Percentiles rank a stretch among this genome's conserved stretches.
These are phyloP conservation scores for Talaromyces liani DNA, from an alignment of 495 filamentous ascomycete genomes.

Conservation along the genomic window DNA sequence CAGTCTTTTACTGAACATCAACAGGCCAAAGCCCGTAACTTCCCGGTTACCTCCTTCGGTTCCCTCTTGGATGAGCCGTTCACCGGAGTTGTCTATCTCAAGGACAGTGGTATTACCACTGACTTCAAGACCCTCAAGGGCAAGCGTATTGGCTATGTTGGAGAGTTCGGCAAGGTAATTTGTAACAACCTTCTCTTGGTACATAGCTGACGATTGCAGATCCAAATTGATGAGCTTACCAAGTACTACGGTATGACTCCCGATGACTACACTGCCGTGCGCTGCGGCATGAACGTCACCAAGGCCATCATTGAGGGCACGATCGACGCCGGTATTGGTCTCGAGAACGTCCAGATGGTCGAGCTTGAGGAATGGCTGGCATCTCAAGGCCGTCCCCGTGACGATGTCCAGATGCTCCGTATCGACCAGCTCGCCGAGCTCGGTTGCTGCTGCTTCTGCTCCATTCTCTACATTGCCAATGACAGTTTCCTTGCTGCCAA, in stretches of 20 bases:
- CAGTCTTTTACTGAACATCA: not conserved
- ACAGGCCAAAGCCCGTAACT: slow-evolving; percentile 61
- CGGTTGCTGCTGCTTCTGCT: slow-evolving; percentile 71
- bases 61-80: slow-evolving; percentile 66
- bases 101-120: slow-evolving; percentile 58
- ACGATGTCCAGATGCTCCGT: slow-evolving; percentile 64
- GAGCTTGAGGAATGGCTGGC: slow-evolving; percentile 64
- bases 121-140: slow-evolving; percentile 56
- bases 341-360: slow-evolving; percentile 70
- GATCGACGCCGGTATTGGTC: slow-evolving; percentile 63
- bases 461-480: slow-evolving; percentile 65
- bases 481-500: slow-evolving; percentile 55
- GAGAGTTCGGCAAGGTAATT: slow-evolving; percentile 57
- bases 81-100: slow-evolving; percentile 65
- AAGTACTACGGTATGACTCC: slow-evolving; percentile 65
- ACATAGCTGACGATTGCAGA: slow-evolving; percentile 25
- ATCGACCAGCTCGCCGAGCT: slow-evolving; percentile 66
- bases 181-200: not conserved
- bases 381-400: slow-evolving; percentile 47
- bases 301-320: slow-evolving; percentile 57
- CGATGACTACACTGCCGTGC: slow-evolving; percentile 61
- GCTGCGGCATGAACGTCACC: slow-evolving; percentile 56
- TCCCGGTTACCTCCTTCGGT: slow-evolving; percentile 59
- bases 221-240: slow-evolving; percentile 68
- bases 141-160: slow-evolving; percentile 64